Base-by-base conservation (phyloP, 2,329 filamentous ascomycete species). In the Fusarium sp. region DNA sequence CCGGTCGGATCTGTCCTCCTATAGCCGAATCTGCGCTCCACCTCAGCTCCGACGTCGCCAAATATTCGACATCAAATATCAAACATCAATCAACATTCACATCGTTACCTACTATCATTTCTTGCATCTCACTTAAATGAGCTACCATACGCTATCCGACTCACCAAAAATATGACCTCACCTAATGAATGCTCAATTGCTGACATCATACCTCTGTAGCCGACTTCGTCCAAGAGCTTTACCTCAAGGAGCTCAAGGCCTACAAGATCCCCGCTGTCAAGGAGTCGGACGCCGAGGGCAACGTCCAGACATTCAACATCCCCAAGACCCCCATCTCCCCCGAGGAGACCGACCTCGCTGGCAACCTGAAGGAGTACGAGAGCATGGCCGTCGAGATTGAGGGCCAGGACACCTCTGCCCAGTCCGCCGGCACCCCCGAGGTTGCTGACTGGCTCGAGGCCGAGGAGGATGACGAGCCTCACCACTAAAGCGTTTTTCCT, bases 171-270 rank as follows among this genome's bases (percentile, higher is more conserved):
- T 33, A 29, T 45, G 17, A 36, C 52, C 39, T 25, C n/a, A 18
- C 20, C 21, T 25, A 33, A 52, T 58, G 23, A 18, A 39, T 36
- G 53, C 27, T 53, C 65, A 67, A 69, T 49, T 67, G 63, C 72
- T 78, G 74, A 78, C 74, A 50, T 51, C 27, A 63, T 51, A 54
- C 58, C 63, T 40, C 52, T 50, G 70, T 78, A 98, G 96, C 93
- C 89, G 96, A 99, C 82, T 89, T 97, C 77, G 93, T 99, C 76
- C 96, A 98, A 84, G 95, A 98, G 80, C 88, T 99, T 78, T 99
- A 99, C 87, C 90, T 99, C 75, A 91, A 91, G 81, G 94, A 98
- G 84, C 90, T 99, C 79, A 96, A 95, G 85, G 88, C 89, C 82
- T 98, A 97, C 91, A 98, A 98, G 88, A 85, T 90, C 69, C 85